Evolutionary conservation across 805 yeast genomes (phyloP).

Genomic region (Pichia ethanolica): DNA sequence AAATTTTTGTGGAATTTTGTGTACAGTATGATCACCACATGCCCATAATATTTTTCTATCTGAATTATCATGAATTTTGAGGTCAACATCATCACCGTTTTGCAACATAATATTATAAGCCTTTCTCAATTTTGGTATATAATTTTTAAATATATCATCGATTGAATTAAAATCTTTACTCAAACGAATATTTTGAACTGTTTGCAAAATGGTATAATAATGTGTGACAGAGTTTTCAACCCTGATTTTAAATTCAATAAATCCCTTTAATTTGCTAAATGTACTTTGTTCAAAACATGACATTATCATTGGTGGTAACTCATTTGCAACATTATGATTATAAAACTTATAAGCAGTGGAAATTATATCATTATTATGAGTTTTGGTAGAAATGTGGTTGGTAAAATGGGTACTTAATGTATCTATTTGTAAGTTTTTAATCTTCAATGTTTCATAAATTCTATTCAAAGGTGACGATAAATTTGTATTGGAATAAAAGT

Average conservation of each 20-base stretch:
- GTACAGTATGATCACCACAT: slow-evolving; percentile 32
- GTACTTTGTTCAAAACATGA: slow-evolving; percentile 52
- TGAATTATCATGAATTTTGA: slow-evolving; percentile 46
- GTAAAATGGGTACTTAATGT: slow-evolving; percentile 49
- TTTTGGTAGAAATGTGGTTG: slow-evolving; percentile 39
- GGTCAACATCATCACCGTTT: slow-evolving; percentile 21
- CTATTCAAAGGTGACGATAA: slow-evolving; percentile 40
- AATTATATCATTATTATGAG: slow-evolving; percentile 28
- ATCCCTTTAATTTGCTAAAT: slow-evolving; percentile 60
- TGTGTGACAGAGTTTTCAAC: slow-evolving; percentile 44
- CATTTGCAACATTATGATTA: slow-evolving; percentile 39
- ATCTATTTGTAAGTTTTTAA: slow-evolving; percentile 74
- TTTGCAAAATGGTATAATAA: slow-evolving; percentile 30
- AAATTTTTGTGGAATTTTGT: slow-evolving; percentile 14
- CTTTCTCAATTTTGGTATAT: slow-evolving; percentile 12
- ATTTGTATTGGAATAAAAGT: slow-evolving; percentile 54
- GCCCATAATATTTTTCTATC: slow-evolving; percentile 51
- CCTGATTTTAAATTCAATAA: slow-evolving; percentile 51
- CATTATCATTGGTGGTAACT: slow-evolving; percentile 41
- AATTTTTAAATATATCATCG: background rate
- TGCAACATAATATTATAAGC: slow-evolving; percentile 15
- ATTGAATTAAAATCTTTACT: slow-evolving; percentile 16
- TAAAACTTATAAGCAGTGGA: slow-evolving; percentile 43
- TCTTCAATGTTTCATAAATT: slow-evolving; percentile 47
- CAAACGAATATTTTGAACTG: slow-evolving; percentile 30